Percentiles rank a stretch among this genome's conserved stretches.
These are phyloP conservation scores for Mycena sanguinolenta DNA, from an alignment of 768 basidiomycete genomes.

Conservation along the genomic window DNA sequence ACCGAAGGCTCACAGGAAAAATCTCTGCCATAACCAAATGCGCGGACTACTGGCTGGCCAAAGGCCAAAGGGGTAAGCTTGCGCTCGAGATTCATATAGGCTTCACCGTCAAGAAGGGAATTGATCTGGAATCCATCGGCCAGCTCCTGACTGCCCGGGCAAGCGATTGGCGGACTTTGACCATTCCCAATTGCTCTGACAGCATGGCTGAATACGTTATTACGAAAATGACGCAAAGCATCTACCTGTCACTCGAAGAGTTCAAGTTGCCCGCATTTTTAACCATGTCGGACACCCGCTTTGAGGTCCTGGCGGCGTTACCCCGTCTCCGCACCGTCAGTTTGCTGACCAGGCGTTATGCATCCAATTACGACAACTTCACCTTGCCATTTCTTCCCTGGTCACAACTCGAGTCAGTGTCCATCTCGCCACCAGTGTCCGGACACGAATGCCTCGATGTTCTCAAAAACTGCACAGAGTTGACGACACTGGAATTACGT, in stretches of 20 bases:
- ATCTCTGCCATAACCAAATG: too few relatives aligned
- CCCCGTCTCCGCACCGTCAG: not conserved
- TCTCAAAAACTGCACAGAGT: not conserved
- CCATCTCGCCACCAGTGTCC: not conserved
- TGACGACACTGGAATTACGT: not conserved
- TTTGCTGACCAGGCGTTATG: not conserved
- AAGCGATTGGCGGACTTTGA: not conserved
- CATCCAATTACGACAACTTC: not conserved
- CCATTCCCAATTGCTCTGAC: not conserved
- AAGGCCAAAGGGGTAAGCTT: too few relatives aligned
- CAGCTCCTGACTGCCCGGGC: not conserved
- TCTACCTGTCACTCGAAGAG: slow-evolving; percentile 3
- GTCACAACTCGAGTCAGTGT: not conserved
- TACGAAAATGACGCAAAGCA: not conserved
- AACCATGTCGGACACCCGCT: not conserved
- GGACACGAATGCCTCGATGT: not conserved
- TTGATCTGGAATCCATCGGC: not conserved
- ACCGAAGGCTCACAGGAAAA: too few relatives aligned
- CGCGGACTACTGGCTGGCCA: too few relatives aligned
- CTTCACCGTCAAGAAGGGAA: too few relatives aligned
- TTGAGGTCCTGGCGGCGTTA: not conserved
- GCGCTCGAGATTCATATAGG: too few relatives aligned
- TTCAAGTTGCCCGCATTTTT: not conserved
- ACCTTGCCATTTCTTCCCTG: too few relatives aligned
- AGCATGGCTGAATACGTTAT: too few relatives aligned